Evolutionary conservation across 441 rosid species (phyloP).

Genomic region (Jatropha multifida): DNA sequence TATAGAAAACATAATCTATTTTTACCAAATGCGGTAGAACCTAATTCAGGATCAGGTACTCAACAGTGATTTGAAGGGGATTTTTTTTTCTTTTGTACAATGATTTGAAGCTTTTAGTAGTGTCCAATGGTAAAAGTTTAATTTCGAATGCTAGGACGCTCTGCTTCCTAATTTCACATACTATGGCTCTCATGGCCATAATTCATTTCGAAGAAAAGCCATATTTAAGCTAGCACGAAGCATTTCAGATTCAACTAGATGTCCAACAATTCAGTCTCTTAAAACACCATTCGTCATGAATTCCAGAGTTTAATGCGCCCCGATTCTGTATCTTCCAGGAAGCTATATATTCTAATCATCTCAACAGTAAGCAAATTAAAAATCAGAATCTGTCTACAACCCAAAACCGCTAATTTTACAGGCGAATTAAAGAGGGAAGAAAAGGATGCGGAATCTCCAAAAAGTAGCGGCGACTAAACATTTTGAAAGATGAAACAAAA

Average conservation of each 20-base stretch:
- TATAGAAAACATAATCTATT: not conserved
- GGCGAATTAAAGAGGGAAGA: not conserved
- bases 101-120: not conserved
- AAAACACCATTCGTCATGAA: not conserved
- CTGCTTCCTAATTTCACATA: not conserved
- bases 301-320: not conserved
- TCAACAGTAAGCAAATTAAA: not conserved
- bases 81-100: too few relatives aligned
- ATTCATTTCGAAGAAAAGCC: not conserved
- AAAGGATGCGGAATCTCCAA: not conserved
- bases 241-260: constrained; percentile 5
- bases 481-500: not conserved
- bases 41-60: too few relatives aligned
- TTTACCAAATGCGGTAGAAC: not conserved
- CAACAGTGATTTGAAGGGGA: too few relatives aligned
- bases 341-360: not conserved
- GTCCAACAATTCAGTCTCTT: not conserved
- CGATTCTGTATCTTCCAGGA: not conserved
- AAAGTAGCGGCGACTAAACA: too few relatives aligned
- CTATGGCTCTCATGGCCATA: not conserved
- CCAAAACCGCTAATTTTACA: not conserved
- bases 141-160: not conserved
- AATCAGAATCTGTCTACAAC: not conserved
- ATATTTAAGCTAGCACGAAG: not conserved
- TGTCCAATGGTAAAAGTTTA: not conserved